Conservation (phyloP, 371 early-diverging fungal species). For the Rhizoclosmatium hyalinum region DNA sequence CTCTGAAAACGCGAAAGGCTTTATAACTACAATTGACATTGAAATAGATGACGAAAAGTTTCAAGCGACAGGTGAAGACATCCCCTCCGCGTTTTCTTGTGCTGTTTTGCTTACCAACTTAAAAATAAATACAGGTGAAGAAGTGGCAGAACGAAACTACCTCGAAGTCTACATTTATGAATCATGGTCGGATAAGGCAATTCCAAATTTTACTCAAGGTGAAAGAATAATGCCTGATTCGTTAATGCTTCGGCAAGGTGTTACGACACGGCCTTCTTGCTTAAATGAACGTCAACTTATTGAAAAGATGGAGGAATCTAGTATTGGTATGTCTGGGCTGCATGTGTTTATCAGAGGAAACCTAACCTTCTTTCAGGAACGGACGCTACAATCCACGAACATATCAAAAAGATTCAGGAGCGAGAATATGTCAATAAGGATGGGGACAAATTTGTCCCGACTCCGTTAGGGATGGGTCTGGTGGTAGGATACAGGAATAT, state of each 20-base stretch:
- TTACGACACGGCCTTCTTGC: slow-evolving; percentile 81
- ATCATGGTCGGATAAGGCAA: slow-evolving; percentile 79
- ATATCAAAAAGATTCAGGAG: slow-evolving; percentile 95
- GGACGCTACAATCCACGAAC: slow-evolving; percentile 99
- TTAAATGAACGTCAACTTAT: slow-evolving; percentile 97
- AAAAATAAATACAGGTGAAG: slow-evolving; percentile 61
- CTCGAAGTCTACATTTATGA: slow-evolving; percentile 97
- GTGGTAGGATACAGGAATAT: slow-evolving; percentile 91
- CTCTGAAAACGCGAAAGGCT: slow-evolving; percentile 93
- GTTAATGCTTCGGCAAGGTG: slow-evolving; percentile 71
- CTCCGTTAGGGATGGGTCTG: slow-evolving; percentile 91
- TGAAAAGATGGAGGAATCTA: slow-evolving; percentile 95
- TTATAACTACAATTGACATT: slow-evolving; percentile 80
- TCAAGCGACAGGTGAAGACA: slow-evolving; percentile 63
- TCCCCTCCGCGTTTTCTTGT: not conserved
- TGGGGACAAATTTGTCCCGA: slow-evolving; percentile 77
- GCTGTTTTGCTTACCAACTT: slow-evolving; percentile 1
- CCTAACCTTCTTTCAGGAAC: slow-evolving; percentile 71
- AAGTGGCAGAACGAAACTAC: slow-evolving; percentile 87
- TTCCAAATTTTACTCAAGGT: slow-evolving; percentile 78
- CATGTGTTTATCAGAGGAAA: not conserved
- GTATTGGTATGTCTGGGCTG: slow-evolving; percentile 75
- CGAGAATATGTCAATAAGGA: slow-evolving; percentile 89
- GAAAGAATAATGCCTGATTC: slow-evolving; percentile 76
- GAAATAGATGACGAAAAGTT: slow-evolving; percentile 77